Evolutionary conservation across 371 early-diverging fungal genomes (phyloP), one percentile per base, ranked within the genome.

Genomic region (Capillidium heterosporum): DNA sequence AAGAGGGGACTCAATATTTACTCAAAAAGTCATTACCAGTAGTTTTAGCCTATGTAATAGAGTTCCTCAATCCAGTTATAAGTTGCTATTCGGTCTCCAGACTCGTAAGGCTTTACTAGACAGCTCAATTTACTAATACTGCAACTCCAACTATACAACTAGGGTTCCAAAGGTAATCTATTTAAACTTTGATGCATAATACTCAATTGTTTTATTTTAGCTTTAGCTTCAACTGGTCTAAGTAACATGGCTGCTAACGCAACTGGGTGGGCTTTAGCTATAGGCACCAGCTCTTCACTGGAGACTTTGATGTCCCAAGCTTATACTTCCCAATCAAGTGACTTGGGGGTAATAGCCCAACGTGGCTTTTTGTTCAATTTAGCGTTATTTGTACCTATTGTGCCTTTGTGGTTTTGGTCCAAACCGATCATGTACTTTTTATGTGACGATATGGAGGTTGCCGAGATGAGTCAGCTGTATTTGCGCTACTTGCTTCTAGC

Each of bases 291-390:
- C 5, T 77, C 88, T 41, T 91, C 86, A 0, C 69, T 94, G 28
- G 95, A 94, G 64, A 89, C 91, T 4, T 71, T 94, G 46, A 88
- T 89, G 59, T 80, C 84, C 21, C 92, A 94, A 67, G 77, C 87
- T 24, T 85, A 72, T 65, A 89, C 91, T 0, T 70, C 80, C 7
- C 64, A 61, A 23, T 74, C 75, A 53, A 77, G 75, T 35, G 62
- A 79, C 7, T 66, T 87, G 5, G 91, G 91, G 15, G 69, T 87
- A 17, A 83, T 87, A 52, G 62, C 90, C 31, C 87, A 89, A 65
- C 77, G 91, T 15, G 81, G 81, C 0, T 69, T 89, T 23, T 63
- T 90, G 17, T 66, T 86, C 53, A 69, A 82, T 58, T 56, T 71
- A 46, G 1, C 82, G 4, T 53, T 86, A 27, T 73, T 77, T 51